phyloP scores from a whole-genome alignment of 192 early-diverging fungal species.

The Phlyctochytrium planicorne region DNA sequence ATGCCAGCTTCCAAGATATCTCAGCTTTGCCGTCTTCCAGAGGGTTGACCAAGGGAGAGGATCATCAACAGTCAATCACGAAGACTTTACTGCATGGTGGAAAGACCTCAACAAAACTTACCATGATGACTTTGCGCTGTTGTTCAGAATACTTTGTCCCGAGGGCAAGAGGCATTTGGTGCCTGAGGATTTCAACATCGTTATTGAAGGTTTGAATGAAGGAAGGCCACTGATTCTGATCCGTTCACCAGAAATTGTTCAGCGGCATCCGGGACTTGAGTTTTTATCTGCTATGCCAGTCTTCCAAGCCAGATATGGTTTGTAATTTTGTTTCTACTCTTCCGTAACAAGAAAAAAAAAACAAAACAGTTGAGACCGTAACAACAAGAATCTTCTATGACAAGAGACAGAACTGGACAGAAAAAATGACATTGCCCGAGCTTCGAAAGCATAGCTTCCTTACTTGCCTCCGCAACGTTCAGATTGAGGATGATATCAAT shows the following conservation, averaged over 20 bases:
- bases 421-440: slow-evolving; percentile 75
- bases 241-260: slow-evolving; percentile 68
- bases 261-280: slow-evolving; percentile 83
- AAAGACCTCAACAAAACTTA: background rate
- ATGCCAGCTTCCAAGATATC: slow-evolving; percentile 28
- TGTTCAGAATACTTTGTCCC: slow-evolving; percentile 22
- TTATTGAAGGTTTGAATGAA: slow-evolving; percentile 49
- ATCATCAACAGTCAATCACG: background rate
- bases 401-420: slow-evolving; percentile 61
- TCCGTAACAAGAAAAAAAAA: background rate
- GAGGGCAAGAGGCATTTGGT: slow-evolving; percentile 33
- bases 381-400: slow-evolving; percentile 83
- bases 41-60: background rate
- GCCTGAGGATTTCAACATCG: slow-evolving; percentile 66
- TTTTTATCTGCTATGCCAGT: slow-evolving; percentile 77
- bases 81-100: slow-evolving; percentile 23
- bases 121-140: slow-evolving; percentile 26
- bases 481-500: slow-evolving; percentile 72
- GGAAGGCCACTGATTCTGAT: background rate
- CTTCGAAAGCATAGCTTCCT: slow-evolving; percentile 67
- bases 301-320: slow-evolving; percentile 84
- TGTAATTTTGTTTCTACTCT: slow-evolving; percentile 9
- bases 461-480: slow-evolving; percentile 62
- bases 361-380: slow-evolving; percentile 75
- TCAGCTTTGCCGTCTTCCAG: slow-evolving; percentile 33